Percentiles rank a stretch among this genome's conserved stretches.
Evolutionary conservation across 352 stramenopile species (phyloP).

Genomic region (Phytophthora fragariae): DNA sequence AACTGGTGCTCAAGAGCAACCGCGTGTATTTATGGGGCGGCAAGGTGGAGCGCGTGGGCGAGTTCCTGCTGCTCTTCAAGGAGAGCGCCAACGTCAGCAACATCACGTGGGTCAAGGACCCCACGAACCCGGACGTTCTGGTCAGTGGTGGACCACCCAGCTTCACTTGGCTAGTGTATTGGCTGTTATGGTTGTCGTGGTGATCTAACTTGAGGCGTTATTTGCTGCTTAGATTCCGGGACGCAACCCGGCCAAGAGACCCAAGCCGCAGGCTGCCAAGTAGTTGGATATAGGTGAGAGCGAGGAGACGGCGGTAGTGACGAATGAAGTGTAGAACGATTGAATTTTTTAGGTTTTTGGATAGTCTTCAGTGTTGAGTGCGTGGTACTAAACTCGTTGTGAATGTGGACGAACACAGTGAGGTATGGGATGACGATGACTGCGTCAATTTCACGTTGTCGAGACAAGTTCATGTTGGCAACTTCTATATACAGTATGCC

Average conservation of each 20-base stretch:
- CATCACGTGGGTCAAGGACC: constrained; percentile 85
- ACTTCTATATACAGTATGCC: neutral
- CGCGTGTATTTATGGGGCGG: constrained; percentile 85
- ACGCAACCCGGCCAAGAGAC: constrained; percentile 65
- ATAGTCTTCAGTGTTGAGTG: neutral
- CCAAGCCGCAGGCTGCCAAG: constrained; percentile 46
- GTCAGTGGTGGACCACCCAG: constrained; percentile 36
- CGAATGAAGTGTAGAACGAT: constrained; percentile 11
- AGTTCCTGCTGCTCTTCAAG: constrained; percentile 90
- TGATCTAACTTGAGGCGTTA: neutral
- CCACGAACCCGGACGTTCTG: constrained; percentile 69
- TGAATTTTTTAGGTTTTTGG: neutral
- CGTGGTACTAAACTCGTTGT: neutral
- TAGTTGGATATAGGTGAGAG: constrained; percentile 7
- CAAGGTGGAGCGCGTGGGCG: constrained; percentile 84
- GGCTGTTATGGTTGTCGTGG: neutral
- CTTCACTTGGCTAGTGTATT: neutral
- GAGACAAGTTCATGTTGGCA: neutral
- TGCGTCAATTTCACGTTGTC: neutral
- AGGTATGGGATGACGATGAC: neutral
- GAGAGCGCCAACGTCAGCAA: constrained; percentile 85
- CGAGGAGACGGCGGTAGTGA: neutral
- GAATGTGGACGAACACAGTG: neutral
- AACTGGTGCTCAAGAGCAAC: constrained; percentile 82
- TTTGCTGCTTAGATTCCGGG: constrained; percentile 50